Evolutionary conservation across 2,329 filamentous ascomycete genomes (phyloP).

Genomic region (Ambrosiella cleistominuta): DNA sequence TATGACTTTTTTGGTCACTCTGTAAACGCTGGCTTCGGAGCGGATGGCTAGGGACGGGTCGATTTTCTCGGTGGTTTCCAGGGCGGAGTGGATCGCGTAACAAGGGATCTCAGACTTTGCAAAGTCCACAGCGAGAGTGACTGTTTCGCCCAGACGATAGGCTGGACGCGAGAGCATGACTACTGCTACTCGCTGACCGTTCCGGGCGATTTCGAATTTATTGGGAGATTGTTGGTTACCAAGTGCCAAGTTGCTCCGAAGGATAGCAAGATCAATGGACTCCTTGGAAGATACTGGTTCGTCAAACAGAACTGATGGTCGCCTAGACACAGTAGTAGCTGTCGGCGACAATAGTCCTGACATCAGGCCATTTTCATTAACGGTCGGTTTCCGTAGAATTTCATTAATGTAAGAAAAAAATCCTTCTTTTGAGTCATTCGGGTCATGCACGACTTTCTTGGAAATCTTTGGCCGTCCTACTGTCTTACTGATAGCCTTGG

Average conservation of each 20-base stretch:
- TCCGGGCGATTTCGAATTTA: conserved; percentile 84
- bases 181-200: conserved; percentile 78
- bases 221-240: conserved; percentile 68
- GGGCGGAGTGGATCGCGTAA: conserved; percentile 65
- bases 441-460: conserved; percentile 16
- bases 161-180: conserved; percentile 77
- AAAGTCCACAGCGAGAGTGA: conserved; percentile 76
- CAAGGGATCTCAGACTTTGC: conserved; percentile 58
- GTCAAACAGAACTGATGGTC: conserved; percentile 33
- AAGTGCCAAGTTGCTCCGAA: conserved; percentile 56
- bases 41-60: conserved; percentile 65
- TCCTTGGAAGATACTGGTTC: conserved; percentile 54
- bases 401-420: conserved; percentile 66
- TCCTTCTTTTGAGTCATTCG: conserved; percentile 29
- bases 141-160: conserved; percentile 74
- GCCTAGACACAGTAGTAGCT: conserved; percentile 33
- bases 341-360: conserved; percentile 56
- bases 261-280: conserved; percentile 76
- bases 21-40: conserved; percentile 67
- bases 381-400: conserved; percentile 39
- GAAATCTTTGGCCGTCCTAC: conserved; percentile 17
- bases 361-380: conserved; percentile 29
- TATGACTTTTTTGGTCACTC: conserved; percentile 71
- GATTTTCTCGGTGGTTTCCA: conserved; percentile 77
- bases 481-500: conserved; percentile 9